Conservation (phyloP, 257 asterid genomes). For the Solanum lycopersicoides region DNA sequence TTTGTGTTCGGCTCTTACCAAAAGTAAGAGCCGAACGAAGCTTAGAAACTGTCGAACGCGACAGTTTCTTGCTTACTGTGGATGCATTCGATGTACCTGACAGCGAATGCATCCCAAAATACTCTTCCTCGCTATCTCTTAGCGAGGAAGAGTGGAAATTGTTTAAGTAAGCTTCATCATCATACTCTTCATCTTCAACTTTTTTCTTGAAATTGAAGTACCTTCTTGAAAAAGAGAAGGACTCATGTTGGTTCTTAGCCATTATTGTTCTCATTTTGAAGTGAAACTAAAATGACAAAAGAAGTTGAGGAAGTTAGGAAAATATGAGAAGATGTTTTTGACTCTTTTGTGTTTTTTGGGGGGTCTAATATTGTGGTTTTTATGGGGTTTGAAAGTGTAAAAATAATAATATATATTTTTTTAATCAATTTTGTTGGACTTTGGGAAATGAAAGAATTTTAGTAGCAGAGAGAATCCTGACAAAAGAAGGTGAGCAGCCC, state of each 20-base stretch:
- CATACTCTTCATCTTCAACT: slow-evolving; percentile 31
- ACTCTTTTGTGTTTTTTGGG: background rate
- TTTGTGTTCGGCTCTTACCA: slow-evolving; percentile 16
- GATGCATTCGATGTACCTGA: slow-evolving; percentile 13
- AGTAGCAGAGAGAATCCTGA: slow-evolving; percentile 12
- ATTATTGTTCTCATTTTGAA: slow-evolving; percentile 51
- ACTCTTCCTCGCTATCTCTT: slow-evolving; percentile 4
- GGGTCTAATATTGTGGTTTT: background rate
- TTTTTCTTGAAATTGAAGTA: slow-evolving; percentile 68
- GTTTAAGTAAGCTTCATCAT: slow-evolving; percentile 45
- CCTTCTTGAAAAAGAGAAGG: slow-evolving; percentile 81
- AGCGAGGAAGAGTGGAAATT: slow-evolving; percentile 25
- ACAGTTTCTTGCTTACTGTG: slow-evolving; percentile 25
- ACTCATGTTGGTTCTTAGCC: slow-evolving; percentile 54
- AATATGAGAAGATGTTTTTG: background rate
- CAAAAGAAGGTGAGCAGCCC: slow-evolving; percentile 65
- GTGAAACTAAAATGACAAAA: background rate
- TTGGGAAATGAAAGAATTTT: slow-evolving; percentile 5
- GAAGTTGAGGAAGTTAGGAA: background rate
- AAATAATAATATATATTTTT: background rate
- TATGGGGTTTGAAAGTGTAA: background rate
- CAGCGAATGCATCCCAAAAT: slow-evolving; percentile 13
- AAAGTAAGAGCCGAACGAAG: slow-evolving; percentile 40
- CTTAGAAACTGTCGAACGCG: slow-evolving; percentile 32
- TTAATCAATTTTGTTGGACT: background rate